Conservation (phyloP, 768 basidiomycete species). For the Hysterangium stoloniferum region DNA sequence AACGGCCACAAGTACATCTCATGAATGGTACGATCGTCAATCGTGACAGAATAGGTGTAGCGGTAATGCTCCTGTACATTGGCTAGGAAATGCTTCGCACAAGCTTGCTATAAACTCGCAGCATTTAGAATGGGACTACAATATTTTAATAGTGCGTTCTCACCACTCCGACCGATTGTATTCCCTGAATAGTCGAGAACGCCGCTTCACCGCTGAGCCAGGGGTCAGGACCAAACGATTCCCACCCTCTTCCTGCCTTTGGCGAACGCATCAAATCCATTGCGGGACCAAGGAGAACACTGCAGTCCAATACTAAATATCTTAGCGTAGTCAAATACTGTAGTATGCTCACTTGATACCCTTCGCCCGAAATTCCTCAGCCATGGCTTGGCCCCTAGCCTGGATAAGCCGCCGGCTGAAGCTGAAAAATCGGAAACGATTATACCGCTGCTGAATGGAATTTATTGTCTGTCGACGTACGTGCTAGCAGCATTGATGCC, state of each 20-base stretch:
- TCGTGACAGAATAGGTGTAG: conserved; percentile 12
- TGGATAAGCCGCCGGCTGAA: conserved; percentile 13
- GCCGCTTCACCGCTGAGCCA: conserved; percentile 48
- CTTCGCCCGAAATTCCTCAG: conserved; percentile 13
- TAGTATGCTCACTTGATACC: conserved; percentile 8
- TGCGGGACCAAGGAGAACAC: conserved; percentile 13
- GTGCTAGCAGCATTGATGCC: conserved; percentile 9
- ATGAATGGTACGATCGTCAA: conserved; percentile 16
- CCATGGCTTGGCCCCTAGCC: conserved; percentile 12
- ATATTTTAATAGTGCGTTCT: conserved; percentile 2
- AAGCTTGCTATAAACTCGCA: not conserved
- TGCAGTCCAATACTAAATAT: not conserved
- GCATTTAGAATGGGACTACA: conserved; percentile 18
- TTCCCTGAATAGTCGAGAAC: conserved; percentile 44
- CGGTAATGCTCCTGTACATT: conserved; percentile 20
- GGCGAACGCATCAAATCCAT: conserved; percentile 14
- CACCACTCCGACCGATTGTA: conserved; percentile 41
- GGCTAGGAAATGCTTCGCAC: conserved; percentile 31
- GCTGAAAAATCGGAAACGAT: conserved; percentile 3
- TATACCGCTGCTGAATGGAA: not conserved
- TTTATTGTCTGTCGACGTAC: too few relatives aligned
- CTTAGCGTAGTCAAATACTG: not conserved
- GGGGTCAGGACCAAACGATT: conserved; percentile 37
- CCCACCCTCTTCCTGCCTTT: conserved; percentile 9
- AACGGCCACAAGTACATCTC: conserved; percentile 16